phyloP scores from a whole-genome alignment of 2,329 filamentous ascomycete genomes.

The Calonectria montana region DNA sequence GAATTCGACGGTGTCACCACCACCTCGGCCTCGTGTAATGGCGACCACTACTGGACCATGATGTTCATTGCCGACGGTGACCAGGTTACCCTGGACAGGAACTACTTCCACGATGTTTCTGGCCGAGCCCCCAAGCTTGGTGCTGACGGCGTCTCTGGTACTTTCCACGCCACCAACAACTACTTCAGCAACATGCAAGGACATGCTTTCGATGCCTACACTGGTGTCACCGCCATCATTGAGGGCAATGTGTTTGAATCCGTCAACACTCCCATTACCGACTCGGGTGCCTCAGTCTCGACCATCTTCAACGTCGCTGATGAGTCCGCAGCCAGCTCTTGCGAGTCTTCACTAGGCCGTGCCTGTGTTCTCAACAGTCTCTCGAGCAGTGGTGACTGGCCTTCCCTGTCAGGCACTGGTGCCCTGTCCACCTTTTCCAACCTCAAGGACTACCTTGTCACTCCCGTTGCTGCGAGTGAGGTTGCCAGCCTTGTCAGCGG shows the following conservation, averaged over 20 bases:
- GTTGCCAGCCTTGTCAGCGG: constrained; percentile 38
- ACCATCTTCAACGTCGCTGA: constrained; percentile 35
- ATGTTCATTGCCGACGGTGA: constrained; percentile 46
- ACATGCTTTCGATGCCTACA: constrained; percentile 65
- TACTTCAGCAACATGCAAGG: constrained; percentile 43
- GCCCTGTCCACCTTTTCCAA: constrained; percentile 31
- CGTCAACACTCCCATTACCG: constrained; percentile 48
- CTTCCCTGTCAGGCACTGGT: constrained; percentile 30
- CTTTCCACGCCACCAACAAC: constrained; percentile 44
- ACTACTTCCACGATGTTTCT: constrained; percentile 44
- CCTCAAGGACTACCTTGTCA: constrained; percentile 36
- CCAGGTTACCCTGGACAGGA: constrained; percentile 38
- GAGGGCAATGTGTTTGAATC: constrained; percentile 45
- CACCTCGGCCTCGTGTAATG: constrained; percentile 44
- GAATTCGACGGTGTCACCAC: constrained; percentile 52
- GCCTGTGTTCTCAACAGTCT: constrained; percentile 36
- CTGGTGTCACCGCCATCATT: constrained; percentile 38
- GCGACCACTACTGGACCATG: constrained; percentile 48
- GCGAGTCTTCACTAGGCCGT: constrained; percentile 36
- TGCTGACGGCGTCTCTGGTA: constrained; percentile 29
- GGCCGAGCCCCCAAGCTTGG: constrained; percentile 48
- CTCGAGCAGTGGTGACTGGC: constrained; percentile 38
- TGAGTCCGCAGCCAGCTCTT: constrained; percentile 29
- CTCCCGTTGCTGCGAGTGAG: constrained; percentile 38
- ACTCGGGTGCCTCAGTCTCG: constrained; percentile 33